phyloP scores from a whole-genome alignment of 345 rosid genomes.

The Citrus trifoliata region DNA sequence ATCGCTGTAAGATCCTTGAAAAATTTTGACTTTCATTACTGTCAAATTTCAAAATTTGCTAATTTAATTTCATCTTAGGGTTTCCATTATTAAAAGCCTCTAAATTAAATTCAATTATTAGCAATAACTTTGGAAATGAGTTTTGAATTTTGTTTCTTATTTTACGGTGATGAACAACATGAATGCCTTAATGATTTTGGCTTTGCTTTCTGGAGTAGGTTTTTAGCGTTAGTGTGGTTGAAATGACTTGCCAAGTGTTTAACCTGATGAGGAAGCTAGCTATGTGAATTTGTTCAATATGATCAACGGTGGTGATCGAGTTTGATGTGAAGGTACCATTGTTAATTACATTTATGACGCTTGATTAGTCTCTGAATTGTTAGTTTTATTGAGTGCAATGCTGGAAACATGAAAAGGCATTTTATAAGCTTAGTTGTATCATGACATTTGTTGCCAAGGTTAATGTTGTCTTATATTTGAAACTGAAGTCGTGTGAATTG shows the following conservation, averaged over 20 bases:
- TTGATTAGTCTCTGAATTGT: not conserved
- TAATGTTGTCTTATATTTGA: not conserved
- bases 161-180: not conserved
- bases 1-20: conserved; percentile 25
- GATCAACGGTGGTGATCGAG: conserved; percentile 1
- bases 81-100: conserved; percentile 6
- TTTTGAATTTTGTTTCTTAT: not conserved
- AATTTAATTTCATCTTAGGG: conserved; percentile 23
- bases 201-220: not conserved
- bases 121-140: not conserved
- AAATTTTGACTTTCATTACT: not conserved
- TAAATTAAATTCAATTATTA: not conserved
- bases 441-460: not conserved
- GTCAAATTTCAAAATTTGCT: not conserved
- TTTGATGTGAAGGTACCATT: conserved; percentile 26
- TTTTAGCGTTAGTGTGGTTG: not conserved
- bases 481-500: not conserved
- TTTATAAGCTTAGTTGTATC: not conserved
- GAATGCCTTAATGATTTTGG: not conserved
- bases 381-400: not conserved
- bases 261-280: not conserved
- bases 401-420: not conserved
- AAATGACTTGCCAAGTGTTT: not conserved
- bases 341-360: not conserved
- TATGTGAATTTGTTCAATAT: not conserved